Percentiles rank a stretch among this genome's conserved stretches.
Conservation (phyloP, 1,284 basidiomycete species). For the Cryptococcus depauperatus region DNA sequence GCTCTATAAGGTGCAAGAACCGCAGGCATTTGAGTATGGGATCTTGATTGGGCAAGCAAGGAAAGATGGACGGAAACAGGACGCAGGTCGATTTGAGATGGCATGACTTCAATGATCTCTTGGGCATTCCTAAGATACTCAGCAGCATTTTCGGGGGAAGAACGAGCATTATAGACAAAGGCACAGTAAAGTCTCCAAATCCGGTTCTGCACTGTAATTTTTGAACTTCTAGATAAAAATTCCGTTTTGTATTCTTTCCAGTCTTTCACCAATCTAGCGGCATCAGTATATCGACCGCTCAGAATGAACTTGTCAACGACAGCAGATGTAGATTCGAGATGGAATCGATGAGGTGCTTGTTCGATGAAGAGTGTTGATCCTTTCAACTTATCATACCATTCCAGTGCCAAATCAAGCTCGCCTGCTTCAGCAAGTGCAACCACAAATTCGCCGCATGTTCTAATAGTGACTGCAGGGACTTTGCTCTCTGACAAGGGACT, state of each 20-base stretch:
- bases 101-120: constrained; percentile 12
- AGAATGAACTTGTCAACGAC: constrained; percentile 9
- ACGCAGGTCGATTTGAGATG: constrained; percentile 3
- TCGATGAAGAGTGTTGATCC: neutral
- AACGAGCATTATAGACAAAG: neutral
- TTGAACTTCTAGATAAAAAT: neutral
- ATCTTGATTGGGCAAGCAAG: constrained; percentile 8
- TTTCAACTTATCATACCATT: constrained; percentile 55
- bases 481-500: constrained; percentile 24
- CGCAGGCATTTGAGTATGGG: constrained; percentile 7
- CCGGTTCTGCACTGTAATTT: neutral
- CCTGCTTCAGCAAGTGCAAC: constrained; percentile 57
- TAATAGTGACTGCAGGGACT: constrained; percentile 51
- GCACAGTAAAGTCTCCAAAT: neutral
- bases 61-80: constrained; percentile 8
- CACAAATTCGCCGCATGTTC: constrained; percentile 58
- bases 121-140: constrained; percentile 5
- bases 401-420: constrained; percentile 57
- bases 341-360: constrained; percentile 4
- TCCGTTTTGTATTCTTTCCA: neutral
- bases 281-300: constrained; percentile 1
- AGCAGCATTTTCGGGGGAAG: neutral
- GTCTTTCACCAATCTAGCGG: neutral
- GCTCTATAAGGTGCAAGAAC: constrained; percentile 3
- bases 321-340: constrained; percentile 7